phyloP scores from a whole-genome alignment of 306 rosid species.

The Acacia acuminata region DNA sequence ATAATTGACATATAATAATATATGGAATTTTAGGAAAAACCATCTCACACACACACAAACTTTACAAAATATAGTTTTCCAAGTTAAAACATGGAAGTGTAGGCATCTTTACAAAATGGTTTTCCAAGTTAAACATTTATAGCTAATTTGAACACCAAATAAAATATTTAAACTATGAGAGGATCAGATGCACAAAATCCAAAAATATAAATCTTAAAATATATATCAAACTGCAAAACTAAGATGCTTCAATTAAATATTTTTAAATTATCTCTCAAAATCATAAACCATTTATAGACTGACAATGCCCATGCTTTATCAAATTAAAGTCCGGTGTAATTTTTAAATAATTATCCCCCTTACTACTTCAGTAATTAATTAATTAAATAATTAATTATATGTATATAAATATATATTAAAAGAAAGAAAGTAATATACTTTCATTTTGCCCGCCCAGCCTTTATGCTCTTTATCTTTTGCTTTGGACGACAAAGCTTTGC shows the following conservation, averaged over 20 bases:
- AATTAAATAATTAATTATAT: too few relatives aligned
- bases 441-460: neutral
- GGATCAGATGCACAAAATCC: neutral
- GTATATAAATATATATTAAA: too few relatives aligned
- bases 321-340: too few relatives aligned
- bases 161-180: neutral
- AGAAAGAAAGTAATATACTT: neutral
- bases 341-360: too few relatives aligned
- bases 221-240: neutral
- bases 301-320: neutral
- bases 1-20: neutral
- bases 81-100: too few relatives aligned
- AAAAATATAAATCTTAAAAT: neutral
- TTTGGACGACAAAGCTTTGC: neutral
- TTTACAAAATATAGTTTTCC: too few relatives aligned
- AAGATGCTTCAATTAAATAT: neutral
- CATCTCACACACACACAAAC: too few relatives aligned
- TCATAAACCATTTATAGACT: neutral
- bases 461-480: neutral
- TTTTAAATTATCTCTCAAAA: neutral
- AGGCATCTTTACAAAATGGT: too few relatives aligned
- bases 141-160: neutral
- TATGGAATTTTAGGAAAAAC: neutral
- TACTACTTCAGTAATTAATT: too few relatives aligned
- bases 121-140: neutral